A percentile compares a stretch with the other conserved stretches of the same genome.
phyloP scores from a whole-genome alignment of 2,329 filamentous ascomycete genomes.

The Xylariaceae sp. region DNA sequence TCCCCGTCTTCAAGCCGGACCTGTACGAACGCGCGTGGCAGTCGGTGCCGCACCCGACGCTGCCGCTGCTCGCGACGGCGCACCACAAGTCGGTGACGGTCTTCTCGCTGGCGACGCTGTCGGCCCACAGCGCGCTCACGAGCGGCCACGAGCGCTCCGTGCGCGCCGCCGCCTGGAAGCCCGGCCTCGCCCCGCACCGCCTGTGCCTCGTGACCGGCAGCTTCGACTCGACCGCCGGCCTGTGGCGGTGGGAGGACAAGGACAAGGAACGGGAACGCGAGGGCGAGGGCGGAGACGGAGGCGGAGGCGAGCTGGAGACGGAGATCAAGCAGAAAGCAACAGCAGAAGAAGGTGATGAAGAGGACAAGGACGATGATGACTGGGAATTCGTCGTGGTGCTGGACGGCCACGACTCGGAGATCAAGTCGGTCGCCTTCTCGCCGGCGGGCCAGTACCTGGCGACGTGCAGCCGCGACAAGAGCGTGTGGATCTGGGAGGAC shows the following conservation, averaged over 20 bases:
- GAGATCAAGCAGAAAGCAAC: constrained; percentile 35
- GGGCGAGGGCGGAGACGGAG: constrained; percentile 5
- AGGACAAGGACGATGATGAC: constrained; percentile 62
- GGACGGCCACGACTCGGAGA: constrained; percentile 91
- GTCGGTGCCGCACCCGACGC: constrained; percentile 74
- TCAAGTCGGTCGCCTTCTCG: constrained; percentile 72
- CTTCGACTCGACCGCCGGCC: constrained; percentile 86
- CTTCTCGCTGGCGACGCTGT: constrained; percentile 78
- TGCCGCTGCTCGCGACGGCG: constrained; percentile 82
- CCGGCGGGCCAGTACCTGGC: constrained; percentile 73
- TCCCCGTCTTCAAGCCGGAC: constrained; percentile 46
- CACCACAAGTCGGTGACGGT: constrained; percentile 82
- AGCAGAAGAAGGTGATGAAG: constrained; percentile 25
- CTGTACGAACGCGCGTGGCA: constrained; percentile 74
- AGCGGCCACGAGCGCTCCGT: constrained; percentile 89
- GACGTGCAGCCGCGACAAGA: constrained; percentile 87
- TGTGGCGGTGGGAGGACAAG: constrained; percentile 63
- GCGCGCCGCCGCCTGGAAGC: constrained; percentile 84
- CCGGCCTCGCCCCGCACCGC: constrained; percentile 50
- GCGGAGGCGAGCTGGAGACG: constrained; percentile 16
- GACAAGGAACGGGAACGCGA: constrained; percentile 13
- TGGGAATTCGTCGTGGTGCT: constrained; percentile 91
- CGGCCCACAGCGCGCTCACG: constrained; percentile 68
- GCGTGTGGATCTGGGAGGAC: constrained; percentile 98
- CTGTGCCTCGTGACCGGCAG: constrained; percentile 84